phyloP scores from a whole-genome alignment of 2,329 filamentous ascomycete genomes.

The Cladosporium phlei region DNA sequence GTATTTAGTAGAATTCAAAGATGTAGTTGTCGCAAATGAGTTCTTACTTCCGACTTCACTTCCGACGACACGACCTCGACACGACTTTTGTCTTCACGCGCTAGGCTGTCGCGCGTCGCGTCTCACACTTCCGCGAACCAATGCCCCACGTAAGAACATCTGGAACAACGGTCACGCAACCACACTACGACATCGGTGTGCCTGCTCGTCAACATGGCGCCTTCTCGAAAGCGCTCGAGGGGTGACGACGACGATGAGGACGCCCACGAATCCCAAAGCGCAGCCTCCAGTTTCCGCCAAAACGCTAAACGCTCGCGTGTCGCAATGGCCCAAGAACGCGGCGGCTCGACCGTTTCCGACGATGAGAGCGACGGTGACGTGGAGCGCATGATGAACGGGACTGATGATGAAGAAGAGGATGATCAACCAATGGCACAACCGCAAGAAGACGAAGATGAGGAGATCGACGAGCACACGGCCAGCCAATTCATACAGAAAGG shows the following conservation, averaged over 20 bases:
- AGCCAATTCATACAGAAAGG: conserved; percentile 31
- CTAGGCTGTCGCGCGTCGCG: too few species aligned
- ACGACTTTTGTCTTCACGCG: too few species aligned
- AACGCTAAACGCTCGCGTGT: conserved; percentile 27
- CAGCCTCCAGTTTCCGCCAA: conserved; percentile 27
- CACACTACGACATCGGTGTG: too few species aligned
- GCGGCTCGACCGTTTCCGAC: conserved; percentile 27
- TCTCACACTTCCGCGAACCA: too few species aligned
- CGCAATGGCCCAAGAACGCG: conserved; percentile 26
- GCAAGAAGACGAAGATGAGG: conserved; percentile 24
- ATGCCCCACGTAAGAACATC: too few species aligned
- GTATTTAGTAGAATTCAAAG: too few species aligned
- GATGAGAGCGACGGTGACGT: conserved; percentile 24
- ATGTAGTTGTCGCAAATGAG: too few species aligned
- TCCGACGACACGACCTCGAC: too few species aligned
- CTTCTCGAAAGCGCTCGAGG: conserved; percentile 24
- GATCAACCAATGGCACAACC: conserved; percentile 17
- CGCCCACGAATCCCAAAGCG: conserved; percentile 23
- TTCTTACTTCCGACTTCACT: too few species aligned
- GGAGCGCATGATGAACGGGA: conserved; percentile 13
- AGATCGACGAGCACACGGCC: conserved; percentile 23
- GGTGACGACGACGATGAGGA: conserved; percentile 18
- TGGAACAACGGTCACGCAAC: too few species aligned
- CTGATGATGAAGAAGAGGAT: conserved; percentile 12
- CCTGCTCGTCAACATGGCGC: conserved; percentile 3